Conservation (phyloP, 2,329 filamentous ascomycete species). For the Neonectria hederae region DNA sequence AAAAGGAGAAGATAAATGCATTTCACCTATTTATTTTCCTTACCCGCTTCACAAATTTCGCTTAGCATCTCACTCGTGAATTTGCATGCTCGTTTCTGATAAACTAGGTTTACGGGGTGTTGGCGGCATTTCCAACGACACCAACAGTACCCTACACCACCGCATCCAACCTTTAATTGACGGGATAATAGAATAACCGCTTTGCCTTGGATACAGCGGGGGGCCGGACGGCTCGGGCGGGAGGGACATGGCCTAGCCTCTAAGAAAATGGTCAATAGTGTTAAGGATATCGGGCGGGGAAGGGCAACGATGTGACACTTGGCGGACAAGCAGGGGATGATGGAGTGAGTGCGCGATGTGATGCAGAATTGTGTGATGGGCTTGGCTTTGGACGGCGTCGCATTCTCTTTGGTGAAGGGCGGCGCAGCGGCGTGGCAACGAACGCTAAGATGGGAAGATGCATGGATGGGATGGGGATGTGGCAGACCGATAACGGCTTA, state of each 20-base stretch:
- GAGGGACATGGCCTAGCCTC: neutral
- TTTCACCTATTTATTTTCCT: no score
- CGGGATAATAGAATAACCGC: neutral
- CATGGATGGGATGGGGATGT: neutral
- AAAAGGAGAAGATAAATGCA: no score
- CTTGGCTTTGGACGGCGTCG: slow-evolving; percentile 3
- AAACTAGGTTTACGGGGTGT: neutral
- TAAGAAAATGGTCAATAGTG: slow-evolving; percentile 6
- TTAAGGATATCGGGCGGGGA: slow-evolving; percentile 21
- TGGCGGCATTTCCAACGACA: neutral
- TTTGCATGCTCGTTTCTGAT: neutral
- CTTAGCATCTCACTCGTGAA: neutral
- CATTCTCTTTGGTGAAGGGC: slow-evolving; percentile 5
- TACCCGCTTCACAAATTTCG: neutral
- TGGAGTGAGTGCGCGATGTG: slow-evolving; percentile 20
- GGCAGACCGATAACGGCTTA: neutral
- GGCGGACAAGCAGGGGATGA: neutral
- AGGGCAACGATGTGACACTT: neutral
- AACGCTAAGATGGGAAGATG: neutral
- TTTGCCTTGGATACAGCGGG: neutral
- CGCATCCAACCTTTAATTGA: slow-evolving; percentile 3
- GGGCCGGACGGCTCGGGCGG: slow-evolving; percentile 32
- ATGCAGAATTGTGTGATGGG: slow-evolving; percentile 21
- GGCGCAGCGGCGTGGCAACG: neutral
- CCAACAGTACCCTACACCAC: neutral